These are phyloP conservation scores for Xylariaceae sp. DNA, from an alignment of 2,329 filamentous ascomycete genomes.

Conservation along the genomic window DNA sequence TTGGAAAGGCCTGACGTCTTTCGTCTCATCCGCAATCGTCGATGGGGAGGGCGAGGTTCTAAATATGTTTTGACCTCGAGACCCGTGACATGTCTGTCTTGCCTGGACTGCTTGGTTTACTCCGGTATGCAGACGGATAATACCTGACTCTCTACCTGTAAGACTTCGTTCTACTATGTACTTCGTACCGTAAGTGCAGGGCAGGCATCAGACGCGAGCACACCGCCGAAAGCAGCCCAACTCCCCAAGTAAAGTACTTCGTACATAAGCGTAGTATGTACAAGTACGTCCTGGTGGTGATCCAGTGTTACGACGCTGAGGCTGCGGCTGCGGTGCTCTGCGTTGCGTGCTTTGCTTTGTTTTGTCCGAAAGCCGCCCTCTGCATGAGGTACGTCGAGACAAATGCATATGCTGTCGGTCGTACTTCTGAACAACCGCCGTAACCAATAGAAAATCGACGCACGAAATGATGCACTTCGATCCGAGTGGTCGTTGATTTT, in stretches of 20 bases:
- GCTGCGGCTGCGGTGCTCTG: slow-evolving; percentile 3
- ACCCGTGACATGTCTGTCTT: no score
- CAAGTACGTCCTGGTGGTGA: neutral
- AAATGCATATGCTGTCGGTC: neutral
- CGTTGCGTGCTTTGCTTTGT: neutral
- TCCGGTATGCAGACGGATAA: no score
- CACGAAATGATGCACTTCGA: neutral
- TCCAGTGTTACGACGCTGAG: neutral
- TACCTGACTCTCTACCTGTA: neutral
- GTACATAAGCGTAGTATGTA: neutral
- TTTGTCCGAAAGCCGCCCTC: neutral
- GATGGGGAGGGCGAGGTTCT: neutral
- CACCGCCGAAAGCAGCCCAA: neutral
- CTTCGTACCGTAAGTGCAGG: neutral
- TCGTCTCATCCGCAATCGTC: neutral
- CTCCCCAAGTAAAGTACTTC: neutral
- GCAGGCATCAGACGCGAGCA: neutral
- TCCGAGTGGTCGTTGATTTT: neutral
- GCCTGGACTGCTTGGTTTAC: no score
- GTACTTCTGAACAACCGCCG: neutral
- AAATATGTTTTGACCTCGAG: no score
- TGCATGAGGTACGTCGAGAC: neutral
- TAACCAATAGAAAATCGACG: neutral
- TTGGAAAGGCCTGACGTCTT: neutral
- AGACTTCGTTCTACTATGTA: neutral